phyloP scores from a whole-genome alignment of 1,284 basidiomycete species.

The Phenoliferia sp. region DNA sequence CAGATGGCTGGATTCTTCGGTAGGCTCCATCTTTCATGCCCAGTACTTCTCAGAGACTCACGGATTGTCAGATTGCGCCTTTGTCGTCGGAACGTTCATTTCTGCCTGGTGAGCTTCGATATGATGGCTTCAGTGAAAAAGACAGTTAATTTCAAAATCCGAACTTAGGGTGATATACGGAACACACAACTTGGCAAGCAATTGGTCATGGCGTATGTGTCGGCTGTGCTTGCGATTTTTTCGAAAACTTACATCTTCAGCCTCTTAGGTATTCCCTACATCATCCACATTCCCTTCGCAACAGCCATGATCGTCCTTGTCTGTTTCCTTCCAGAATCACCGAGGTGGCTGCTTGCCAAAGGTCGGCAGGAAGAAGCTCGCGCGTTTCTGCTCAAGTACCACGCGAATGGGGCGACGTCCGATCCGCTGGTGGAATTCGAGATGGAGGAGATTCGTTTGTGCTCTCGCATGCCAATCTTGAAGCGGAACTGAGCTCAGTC shows the following conservation, averaged over 20 bases:
- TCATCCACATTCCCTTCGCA: conserved; percentile 30
- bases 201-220: background rate
- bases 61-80: too few relatives aligned
- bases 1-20: too few relatives aligned
- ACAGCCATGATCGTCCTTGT: background rate
- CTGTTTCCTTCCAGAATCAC: conserved; percentile 15
- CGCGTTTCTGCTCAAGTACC: conserved; percentile 23
- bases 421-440: background rate
- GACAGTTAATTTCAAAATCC: too few relatives aligned
- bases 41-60: too few relatives aligned
- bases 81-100: too few relatives aligned
- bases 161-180: conserved; percentile 34
- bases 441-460: conserved; percentile 3
- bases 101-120: too few relatives aligned
- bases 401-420: background rate
- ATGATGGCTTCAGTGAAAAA: too few relatives aligned
- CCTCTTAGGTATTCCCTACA: conserved; percentile 15
- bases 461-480: background rate
- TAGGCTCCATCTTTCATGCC: too few relatives aligned
- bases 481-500: background rate
- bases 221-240: background rate
- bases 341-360: conserved; percentile 11
- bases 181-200: conserved; percentile 5
- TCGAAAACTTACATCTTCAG: conserved; percentile 11
- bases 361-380: background rate